Evolutionary conservation across 306 rosid genomes (phyloP).

Genomic region (Clitoria ternatea): DNA sequence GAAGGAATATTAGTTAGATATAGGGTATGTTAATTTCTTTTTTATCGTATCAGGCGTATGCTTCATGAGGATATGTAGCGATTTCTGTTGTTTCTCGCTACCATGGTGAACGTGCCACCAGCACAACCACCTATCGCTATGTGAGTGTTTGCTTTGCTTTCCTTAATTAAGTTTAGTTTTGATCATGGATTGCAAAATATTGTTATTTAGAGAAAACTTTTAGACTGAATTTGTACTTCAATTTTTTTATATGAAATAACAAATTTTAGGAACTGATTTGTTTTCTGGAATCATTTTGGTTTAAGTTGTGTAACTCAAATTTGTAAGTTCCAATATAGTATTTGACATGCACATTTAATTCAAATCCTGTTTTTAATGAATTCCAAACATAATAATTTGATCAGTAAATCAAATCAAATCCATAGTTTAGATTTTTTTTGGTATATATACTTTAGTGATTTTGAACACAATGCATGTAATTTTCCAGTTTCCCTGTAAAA

Average conservation of each 20-base stretch:
- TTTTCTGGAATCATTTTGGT: background rate
- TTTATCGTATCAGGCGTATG: conserved; percentile 58
- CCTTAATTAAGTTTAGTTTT: background rate
- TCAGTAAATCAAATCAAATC: no score
- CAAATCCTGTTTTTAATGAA: background rate
- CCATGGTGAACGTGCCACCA: conserved; percentile 88
- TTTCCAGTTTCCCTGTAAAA: no score
- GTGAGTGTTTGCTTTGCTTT: conserved; percentile 34
- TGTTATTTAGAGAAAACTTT: background rate
- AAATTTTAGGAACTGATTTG: background rate
- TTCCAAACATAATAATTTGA: no score
- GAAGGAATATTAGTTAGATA: no score
- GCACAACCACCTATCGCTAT: conserved; percentile 48
- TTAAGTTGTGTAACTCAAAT: background rate
- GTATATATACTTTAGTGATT: no score
- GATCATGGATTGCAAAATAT: background rate
- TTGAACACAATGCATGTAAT: no score
- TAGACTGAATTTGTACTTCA: background rate
- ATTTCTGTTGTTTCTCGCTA: conserved; percentile 78
- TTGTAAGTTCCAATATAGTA: background rate
- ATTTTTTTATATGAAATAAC: background rate
- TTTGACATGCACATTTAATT: background rate
- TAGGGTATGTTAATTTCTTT: no score
- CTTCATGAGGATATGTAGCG: conserved; percentile 78
- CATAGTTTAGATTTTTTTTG: no score